phyloP scores from a whole-genome alignment of 2,329 filamentous ascomycete species.

The Fusarium sp. region DNA sequence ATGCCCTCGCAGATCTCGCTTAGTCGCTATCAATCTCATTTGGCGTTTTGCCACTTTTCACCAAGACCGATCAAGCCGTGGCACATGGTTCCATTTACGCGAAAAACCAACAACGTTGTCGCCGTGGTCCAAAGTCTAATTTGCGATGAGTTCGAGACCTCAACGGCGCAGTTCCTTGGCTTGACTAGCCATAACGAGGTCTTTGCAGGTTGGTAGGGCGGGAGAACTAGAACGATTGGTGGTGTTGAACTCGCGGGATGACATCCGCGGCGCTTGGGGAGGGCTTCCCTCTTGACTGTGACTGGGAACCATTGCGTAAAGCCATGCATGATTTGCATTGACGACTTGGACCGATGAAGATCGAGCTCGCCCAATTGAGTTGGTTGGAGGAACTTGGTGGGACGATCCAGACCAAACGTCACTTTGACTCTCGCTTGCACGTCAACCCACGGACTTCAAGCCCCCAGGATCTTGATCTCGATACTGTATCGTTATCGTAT shows the following conservation, averaged over 20 bases:
- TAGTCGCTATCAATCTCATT: conserved; percentile 17
- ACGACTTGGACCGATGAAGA: conserved; percentile 23
- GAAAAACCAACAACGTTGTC: conserved; percentile 39
- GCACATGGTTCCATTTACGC: not conserved
- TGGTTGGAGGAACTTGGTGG: conserved; percentile 14
- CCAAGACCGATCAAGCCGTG: conserved; percentile 4
- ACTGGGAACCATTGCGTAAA: conserved; percentile 12
- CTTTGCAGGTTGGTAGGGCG: conserved; percentile 5
- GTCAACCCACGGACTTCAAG: conserved; percentile 3
- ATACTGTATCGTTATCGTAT: not conserved
- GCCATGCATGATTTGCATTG: conserved; percentile 35
- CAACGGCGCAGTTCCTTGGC: conserved; percentile 27
- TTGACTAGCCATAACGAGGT: not conserved
- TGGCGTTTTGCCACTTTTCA: conserved; percentile 24
- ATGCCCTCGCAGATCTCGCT: conserved; percentile 17
- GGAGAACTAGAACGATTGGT: conserved; percentile 14
- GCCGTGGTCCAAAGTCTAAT: conserved; percentile 46
- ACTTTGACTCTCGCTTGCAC: conserved; percentile 41
- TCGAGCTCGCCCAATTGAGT: conserved; percentile 16
- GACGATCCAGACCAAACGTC: conserved; percentile 44
- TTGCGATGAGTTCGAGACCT: conserved; percentile 35
- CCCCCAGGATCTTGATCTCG: conserved; percentile 4
- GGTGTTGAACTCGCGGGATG: conserved; percentile 38
- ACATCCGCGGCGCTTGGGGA: conserved; percentile 43
- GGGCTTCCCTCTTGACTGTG: not conserved